Base-by-base conservation (phyloP, 257 asterid species). In the Primulina eburnea region DNA sequence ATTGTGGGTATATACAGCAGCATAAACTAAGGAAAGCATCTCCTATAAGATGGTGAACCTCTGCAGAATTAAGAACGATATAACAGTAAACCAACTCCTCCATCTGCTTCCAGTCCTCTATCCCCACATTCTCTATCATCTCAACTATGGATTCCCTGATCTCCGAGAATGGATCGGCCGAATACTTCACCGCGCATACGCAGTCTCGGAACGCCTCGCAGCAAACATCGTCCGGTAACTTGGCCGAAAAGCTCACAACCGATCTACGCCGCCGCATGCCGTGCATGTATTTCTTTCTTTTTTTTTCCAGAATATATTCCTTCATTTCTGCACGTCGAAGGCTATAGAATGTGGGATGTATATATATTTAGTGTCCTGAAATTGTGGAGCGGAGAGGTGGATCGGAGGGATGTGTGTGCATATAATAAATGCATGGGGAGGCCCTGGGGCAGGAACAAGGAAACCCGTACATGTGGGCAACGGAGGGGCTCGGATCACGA, bases 1-100 rank as follows among this genome's bases (percentile, higher is more conserved):
- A 40, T 8, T 40, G 50, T 9, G 16, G 50, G 16, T 40, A 40
- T 2, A 11, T 40, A 40, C 50, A 40, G 50, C 50, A 52, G 58
- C 81, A 33, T 11, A 87, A 71, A 38, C 85, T 84, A 17, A 85
- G 88, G 30, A 89, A 87, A 72, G 96, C 96, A 77, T 83, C 81
- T 38, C 37, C 20, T 63, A 89, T 82, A 17, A 76, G 73, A 38
- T 28, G 2, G 62, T 82, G 93, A 14, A 89, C 60, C 2, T 89
- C 81, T 0, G 70, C 10, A 2, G 96, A 87, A 38, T 89, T 89
- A 6, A 89, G 86, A 77, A 79, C 80, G 37, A 89, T 43, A 60
- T 84, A 89, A 37, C 91, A 89, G 38, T 85, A 87, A 4, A 87
- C 62, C 67, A 89, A 66, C 58, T 89, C 96, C 71, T 87, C 94